Evolutionary conservation across 441 rosid genomes (phyloP).

Genomic region (Erodium moschatum): DNA sequence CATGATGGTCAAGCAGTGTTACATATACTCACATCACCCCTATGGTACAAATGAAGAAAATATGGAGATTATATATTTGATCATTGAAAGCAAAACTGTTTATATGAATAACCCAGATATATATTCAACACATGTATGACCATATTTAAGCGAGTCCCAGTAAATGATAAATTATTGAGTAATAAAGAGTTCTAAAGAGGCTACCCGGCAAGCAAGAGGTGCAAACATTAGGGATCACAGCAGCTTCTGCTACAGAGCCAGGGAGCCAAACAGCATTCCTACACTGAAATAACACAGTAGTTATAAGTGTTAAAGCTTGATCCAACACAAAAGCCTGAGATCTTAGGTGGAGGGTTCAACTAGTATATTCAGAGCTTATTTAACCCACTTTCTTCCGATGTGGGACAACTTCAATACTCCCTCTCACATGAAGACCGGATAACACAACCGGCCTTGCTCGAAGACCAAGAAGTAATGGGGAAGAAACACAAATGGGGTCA

Average conservation of each 20-base stretch:
- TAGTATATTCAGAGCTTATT: too few species aligned
- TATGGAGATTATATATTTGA: background rate
- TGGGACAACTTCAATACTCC: too few species aligned
- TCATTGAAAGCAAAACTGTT: background rate
- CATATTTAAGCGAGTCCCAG: conserved; percentile 1
- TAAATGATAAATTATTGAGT: background rate
- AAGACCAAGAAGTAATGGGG: too few species aligned
- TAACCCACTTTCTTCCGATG: too few species aligned
- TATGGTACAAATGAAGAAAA: background rate
- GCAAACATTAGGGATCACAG: conserved; percentile 65
- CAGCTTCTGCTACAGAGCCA: conserved; percentile 76
- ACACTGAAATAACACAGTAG: conserved; percentile 44
- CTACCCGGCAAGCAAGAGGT: conserved; percentile 77
- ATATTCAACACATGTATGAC: background rate
- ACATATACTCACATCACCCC: background rate
- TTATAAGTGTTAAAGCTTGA: conserved; percentile 13
- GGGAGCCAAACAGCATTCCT: conserved; percentile 96
- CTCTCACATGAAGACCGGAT: too few species aligned
- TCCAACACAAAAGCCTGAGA: background rate
- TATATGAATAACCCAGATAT: background rate
- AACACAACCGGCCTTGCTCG: too few species aligned
- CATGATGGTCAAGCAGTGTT: background rate
- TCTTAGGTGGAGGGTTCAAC: background rate
- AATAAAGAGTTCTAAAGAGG: conserved; percentile 15
- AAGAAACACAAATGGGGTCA: too few species aligned